Evolutionary conservation across 441 rosid genomes (phyloP).

Genomic region (Arabidopsis lyrata): DNA sequence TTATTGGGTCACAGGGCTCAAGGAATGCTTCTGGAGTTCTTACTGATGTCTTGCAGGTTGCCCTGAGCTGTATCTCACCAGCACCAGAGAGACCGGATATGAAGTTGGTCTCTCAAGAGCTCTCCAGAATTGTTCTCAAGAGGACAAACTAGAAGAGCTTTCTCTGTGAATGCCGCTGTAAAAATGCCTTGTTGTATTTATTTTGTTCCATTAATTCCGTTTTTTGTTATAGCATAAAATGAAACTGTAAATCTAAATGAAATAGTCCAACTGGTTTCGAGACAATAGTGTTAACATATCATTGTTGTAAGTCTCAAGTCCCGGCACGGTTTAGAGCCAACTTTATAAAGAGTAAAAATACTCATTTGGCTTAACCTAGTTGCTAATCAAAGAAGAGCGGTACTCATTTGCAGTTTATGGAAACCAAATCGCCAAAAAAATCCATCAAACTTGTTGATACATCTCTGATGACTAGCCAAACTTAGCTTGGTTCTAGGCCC

Average conservation of each 20-base stretch:
- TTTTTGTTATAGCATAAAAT: constrained; percentile 4
- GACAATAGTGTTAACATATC: neutral
- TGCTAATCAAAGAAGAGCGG: neutral
- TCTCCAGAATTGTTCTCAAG: constrained; percentile 46
- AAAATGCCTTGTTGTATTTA: neutral
- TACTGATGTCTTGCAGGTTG: constrained; percentile 64
- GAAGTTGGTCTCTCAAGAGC: constrained; percentile 67
- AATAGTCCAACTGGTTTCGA: neutral
- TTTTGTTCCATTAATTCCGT: neutral
- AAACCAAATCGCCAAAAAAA: too few relatives aligned
- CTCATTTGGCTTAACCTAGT: neutral
- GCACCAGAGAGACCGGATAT: constrained; percentile 90
- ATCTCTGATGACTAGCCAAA: too few relatives aligned
- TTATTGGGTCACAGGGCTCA: constrained; percentile 42
- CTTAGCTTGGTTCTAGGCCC: too few relatives aligned
- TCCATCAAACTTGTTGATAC: too few relatives aligned
- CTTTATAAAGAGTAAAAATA: neutral
- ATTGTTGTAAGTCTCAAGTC: neutral
- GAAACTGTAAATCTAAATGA: constrained; percentile 27
- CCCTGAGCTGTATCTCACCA: constrained; percentile 72
- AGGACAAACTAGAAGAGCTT: constrained; percentile 35
- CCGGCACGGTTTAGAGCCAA: neutral
- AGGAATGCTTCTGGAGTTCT: constrained; percentile 50
- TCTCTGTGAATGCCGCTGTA: constrained; percentile 21
- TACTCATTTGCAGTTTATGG: too few relatives aligned